Base-by-base conservation (phyloP, 2,329 filamentous ascomycete species). In the Penicillium palitans region DNA sequence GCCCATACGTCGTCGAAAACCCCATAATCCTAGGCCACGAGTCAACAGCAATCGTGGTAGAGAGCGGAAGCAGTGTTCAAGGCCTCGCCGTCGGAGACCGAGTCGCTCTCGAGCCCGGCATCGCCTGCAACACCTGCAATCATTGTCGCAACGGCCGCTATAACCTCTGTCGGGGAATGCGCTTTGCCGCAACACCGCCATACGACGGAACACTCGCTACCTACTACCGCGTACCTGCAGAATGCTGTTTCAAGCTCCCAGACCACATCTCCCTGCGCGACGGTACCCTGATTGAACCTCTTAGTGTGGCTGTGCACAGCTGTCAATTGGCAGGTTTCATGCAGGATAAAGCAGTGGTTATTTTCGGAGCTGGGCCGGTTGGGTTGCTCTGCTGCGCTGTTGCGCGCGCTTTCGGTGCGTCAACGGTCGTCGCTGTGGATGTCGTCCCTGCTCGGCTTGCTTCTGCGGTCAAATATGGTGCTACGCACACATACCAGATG, bases 161-260 rank as follows among this genome's bases (percentile, higher is more conserved):
- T 80, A 96, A 96, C 74, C 85, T 96, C 27, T 97, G 93, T 77
- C 81, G 84, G 1, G 83, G 88, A 39, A 96, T 97, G 90, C 79
- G 78, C 25, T 97, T 97, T 71, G 92, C 93, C 40, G 92, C 93
- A 0, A 96, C 92, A 12, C 93, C 93, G 10, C 93, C 93, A 1
- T 86, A 87, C 73, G 87, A 96, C 74, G 92, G 92, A 48, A 96
- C 93, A 0, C 80, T 97, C 51, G 87, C 91, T 0, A 90, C 90
- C 52, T 93, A 92, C 80, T 96, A 93, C 81, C 71, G 80, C 15
- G 81, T 91, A 1, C 90, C 92, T 1, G 84, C 87, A 65, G 92
- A 96, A 74, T 96, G 93, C 74, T 96, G 91, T 82, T 95, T 92
- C 78, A 90, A 90, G 79, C 84, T 97, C 17, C 91, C 93, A 4